A percentile compares a stretch with the other conserved stretches of the same genome.
phyloP scores from a whole-genome alignment of 2,329 filamentous ascomycete genomes.

The Aspergillus aculeatinus region DNA sequence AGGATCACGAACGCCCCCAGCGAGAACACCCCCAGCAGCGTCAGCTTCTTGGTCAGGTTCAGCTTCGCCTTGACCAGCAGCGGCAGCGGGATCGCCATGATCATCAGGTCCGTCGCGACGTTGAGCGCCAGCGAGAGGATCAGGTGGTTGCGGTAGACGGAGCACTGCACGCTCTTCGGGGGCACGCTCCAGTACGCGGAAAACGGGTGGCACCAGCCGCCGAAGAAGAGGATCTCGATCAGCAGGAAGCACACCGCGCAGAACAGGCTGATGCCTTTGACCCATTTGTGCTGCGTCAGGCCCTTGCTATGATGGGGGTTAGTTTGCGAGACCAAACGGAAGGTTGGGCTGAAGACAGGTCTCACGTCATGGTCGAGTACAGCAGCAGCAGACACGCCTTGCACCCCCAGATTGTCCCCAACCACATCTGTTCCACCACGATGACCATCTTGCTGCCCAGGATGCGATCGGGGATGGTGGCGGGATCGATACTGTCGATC shows the following conservation, averaged over 20 bases:
- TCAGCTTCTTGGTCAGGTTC: slow-evolving; percentile 49
- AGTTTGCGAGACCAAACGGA: neutral
- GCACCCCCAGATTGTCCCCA: slow-evolving; percentile 53
- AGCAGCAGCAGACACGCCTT: slow-evolving; percentile 56
- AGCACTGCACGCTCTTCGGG: slow-evolving; percentile 44
- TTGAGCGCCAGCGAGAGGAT: slow-evolving; percentile 51
- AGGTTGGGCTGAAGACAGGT: no score
- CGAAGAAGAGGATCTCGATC: slow-evolving; percentile 53
- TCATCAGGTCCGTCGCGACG: slow-evolving; percentile 47
- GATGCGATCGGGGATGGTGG: slow-evolving; percentile 44
- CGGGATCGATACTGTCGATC: slow-evolving; percentile 46
- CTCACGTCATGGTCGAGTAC: slow-evolving; percentile 54
- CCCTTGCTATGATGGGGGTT: slow-evolving; percentile 18
- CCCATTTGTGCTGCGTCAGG: slow-evolving; percentile 35
- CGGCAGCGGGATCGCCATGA: slow-evolving; percentile 49
- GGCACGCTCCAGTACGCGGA: slow-evolving; percentile 55
- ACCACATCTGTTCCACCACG: slow-evolving; percentile 54
- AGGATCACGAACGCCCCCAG: slow-evolving; percentile 59
- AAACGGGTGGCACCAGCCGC: slow-evolving; percentile 56
- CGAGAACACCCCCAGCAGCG: slow-evolving; percentile 56
- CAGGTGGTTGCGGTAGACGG: slow-evolving; percentile 50
- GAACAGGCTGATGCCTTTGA: slow-evolving; percentile 48
- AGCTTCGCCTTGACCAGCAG: slow-evolving; percentile 45
- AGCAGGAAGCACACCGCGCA: slow-evolving; percentile 48
- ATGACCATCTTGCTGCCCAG: slow-evolving; percentile 58